Percentiles rank a stretch among this genome's conserved stretches.
Evolutionary conservation across 129 eudicot species (phyloP).

Genomic region (Scalesia atractyloides): DNA sequence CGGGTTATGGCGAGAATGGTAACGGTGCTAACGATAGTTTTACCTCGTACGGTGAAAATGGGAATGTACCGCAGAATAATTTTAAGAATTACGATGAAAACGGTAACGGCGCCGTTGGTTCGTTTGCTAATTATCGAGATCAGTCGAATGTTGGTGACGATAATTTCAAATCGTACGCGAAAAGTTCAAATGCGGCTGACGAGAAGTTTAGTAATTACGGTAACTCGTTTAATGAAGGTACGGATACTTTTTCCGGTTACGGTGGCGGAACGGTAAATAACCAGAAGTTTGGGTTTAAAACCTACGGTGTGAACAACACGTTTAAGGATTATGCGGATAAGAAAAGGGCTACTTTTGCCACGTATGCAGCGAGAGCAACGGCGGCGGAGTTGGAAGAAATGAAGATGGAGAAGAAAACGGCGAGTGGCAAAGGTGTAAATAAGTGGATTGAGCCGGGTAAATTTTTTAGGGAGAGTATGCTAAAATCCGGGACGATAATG

Average conservation of each 20-base stretch:
- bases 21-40: slow-evolving; percentile 65
- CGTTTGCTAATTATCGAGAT: slow-evolving; percentile 67
- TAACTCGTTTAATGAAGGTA: slow-evolving; percentile 69
- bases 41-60: slow-evolving; percentile 55
- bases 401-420: slow-evolving; percentile 4
- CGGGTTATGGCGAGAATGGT: slow-evolving; percentile 56
- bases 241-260: slow-evolving; percentile 74
- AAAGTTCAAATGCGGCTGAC: slow-evolving; percentile 55
- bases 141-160: slow-evolving; percentile 87
- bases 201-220: slow-evolving; percentile 65
- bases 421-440: slow-evolving; percentile 50
- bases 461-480: slow-evolving; percentile 62
- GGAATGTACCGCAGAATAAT: slow-evolving; percentile 63
- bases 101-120: slow-evolving; percentile 64
- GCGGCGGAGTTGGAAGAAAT: slow-evolving; percentile 21
- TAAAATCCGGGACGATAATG: slow-evolving; percentile 56
- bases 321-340: slow-evolving; percentile 80
- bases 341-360: slow-evolving; percentile 46
- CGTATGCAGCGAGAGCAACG: slow-evolving; percentile 34
- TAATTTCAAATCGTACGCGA: slow-evolving; percentile 58
- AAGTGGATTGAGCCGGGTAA: slow-evolving; percentile 89
- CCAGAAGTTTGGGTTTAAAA: slow-evolving; percentile 53
- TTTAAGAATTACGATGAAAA: slow-evolving; percentile 64
- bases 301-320: slow-evolving; percentile 67
- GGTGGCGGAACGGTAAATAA: slow-evolving; percentile 55